These are phyloP conservation scores for Chaetoscypha palmicola DNA, from an alignment of 2,329 filamentous ascomycete genomes.

Conservation along the genomic window DNA sequence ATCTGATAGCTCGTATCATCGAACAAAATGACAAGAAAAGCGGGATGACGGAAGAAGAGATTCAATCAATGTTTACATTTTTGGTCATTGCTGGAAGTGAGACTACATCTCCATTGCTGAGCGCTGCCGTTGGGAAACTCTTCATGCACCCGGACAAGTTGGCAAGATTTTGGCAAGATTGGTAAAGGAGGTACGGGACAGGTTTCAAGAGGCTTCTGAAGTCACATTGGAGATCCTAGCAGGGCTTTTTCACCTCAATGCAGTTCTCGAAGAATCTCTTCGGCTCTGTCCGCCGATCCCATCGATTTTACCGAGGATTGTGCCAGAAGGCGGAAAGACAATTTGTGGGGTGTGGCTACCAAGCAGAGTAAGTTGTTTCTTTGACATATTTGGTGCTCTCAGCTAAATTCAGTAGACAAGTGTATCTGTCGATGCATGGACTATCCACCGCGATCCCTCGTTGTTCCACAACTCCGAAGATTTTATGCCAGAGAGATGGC, in stretches of 20 bases:
- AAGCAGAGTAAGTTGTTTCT: not conserved
- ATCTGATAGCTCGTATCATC: slow-evolving; percentile 8
- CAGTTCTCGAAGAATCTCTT: slow-evolving; percentile 37
- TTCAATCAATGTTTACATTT: slow-evolving; percentile 7
- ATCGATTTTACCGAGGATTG: slow-evolving; percentile 11
- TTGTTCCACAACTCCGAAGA: not conserved
- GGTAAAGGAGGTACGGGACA: slow-evolving; percentile 34
- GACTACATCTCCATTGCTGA: slow-evolving; percentile 17
- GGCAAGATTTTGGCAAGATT: slow-evolving; percentile 27
- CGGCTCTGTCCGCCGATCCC: slow-evolving; percentile 33
- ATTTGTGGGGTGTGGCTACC: slow-evolving; percentile 12
- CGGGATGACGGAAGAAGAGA: slow-evolving; percentile 14
- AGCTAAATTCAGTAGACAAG: not conserved
- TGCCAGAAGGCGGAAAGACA: slow-evolving; percentile 16
- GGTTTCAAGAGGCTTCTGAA: slow-evolving; percentile 32
- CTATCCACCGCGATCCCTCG: not conserved
- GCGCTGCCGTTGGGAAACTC: slow-evolving; percentile 19
- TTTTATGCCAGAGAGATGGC: slow-evolving; percentile 13
- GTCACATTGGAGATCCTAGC: slow-evolving; percentile 32
- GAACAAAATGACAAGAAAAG: slow-evolving; percentile 14
- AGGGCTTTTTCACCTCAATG: slow-evolving; percentile 35
- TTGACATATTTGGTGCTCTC: not conserved
- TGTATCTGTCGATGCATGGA: slow-evolving; percentile 2
- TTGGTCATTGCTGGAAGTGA: slow-evolving; percentile 19
- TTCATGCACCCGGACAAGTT: slow-evolving; percentile 28